These are phyloP conservation scores for Calonectria crousiana DNA, from an alignment of 2,329 filamentous ascomycete species.

Conservation along the genomic window DNA sequence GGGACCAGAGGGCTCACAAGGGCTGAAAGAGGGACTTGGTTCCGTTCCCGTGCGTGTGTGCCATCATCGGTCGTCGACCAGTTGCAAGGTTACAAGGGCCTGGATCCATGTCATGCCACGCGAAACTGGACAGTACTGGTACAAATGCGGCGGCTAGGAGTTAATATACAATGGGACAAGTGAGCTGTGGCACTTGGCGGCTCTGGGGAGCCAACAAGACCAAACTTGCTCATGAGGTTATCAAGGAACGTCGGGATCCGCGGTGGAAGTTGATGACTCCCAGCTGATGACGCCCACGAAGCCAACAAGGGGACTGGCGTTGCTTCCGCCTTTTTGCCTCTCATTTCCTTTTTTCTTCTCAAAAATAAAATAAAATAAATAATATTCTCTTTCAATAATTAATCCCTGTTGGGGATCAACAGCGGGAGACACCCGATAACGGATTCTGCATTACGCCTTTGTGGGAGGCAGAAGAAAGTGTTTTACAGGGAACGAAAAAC, in stretches of 20 bases:
- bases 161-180: neutral
- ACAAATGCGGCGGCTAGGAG: neutral
- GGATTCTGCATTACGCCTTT: neutral
- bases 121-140: slow-evolving; percentile 4
- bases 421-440: neutral
- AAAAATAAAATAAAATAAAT: too few relatives aligned
- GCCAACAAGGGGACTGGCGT: neutral
- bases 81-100: slow-evolving; percentile 15
- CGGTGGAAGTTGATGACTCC: neutral
- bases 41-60: slow-evolving; percentile 2
- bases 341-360: neutral
- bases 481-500: slow-evolving; percentile 19
- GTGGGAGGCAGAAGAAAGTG: neutral
- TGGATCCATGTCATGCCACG: slow-evolving; percentile 22
- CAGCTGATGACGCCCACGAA: neutral
- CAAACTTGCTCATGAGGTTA: neutral
- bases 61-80: neutral
- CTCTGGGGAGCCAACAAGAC: neutral
- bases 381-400: neutral
- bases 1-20: slow-evolving; percentile 14
- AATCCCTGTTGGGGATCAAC: slow-evolving; percentile 11
- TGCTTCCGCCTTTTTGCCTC: neutral
- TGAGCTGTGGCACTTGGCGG: neutral
- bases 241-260: neutral
- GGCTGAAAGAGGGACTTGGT: slow-evolving; percentile 14